Conservation (phyloP, 2,329 filamentous ascomycete species). For the Penicillium sp. region DNA sequence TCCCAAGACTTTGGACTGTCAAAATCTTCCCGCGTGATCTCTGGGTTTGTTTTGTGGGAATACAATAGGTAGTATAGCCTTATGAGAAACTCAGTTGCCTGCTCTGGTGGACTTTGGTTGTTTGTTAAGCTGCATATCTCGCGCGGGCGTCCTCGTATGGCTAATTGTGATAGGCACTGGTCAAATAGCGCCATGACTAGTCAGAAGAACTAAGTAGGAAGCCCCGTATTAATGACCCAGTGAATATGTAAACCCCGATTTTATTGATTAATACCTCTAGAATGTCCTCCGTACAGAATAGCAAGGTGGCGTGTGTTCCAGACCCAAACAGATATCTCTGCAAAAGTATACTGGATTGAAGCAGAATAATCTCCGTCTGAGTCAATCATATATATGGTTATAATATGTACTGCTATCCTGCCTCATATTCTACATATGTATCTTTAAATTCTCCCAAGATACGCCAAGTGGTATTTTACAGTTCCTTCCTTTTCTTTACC, state of each 20-base stretch:
- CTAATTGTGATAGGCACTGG: not conserved
- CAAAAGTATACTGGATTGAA: not conserved
- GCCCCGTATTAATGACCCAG: not conserved
- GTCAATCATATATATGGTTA: not conserved
- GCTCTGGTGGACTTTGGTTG: not conserved
- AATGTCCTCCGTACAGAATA: not conserved
- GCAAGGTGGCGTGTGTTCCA: not conserved
- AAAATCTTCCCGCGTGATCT: not conserved
- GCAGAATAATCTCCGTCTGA: too few species aligned
- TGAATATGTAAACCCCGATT: not conserved
- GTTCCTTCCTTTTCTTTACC: too few species aligned
- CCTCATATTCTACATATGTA: not conserved
- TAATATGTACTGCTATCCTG: not conserved
- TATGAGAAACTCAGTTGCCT: not conserved
- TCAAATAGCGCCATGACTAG: not conserved
- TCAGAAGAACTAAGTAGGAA: not conserved
- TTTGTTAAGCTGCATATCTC: not conserved
- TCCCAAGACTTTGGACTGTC: slow-evolving; percentile 6
- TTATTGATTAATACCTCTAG: not conserved
- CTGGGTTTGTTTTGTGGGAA: not conserved
- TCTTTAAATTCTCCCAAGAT: not conserved
- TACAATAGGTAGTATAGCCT: not conserved
- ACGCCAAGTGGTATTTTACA: not conserved
- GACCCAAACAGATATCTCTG: not conserved
- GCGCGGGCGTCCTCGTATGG: not conserved